Percentiles rank a stretch among this genome's conserved stretches.
Conservation (phyloP, 139 green algal genomes). For the Coelastrella sp. region DNA sequence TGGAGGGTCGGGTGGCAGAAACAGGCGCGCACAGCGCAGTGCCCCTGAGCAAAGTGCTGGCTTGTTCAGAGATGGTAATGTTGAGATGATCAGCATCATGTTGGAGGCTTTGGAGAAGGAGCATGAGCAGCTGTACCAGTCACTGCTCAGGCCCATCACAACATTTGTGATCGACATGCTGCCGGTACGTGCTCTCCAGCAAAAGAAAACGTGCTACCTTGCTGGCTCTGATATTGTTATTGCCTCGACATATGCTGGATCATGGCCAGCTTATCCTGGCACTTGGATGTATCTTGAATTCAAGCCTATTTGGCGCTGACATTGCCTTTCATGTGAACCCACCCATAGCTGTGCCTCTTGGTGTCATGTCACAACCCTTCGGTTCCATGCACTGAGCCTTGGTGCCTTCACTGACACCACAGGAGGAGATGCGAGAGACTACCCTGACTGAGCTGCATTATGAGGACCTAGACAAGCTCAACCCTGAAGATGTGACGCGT, state of each 20-base stretch:
- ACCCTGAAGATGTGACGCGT: conserved; percentile 65
- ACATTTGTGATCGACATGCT: conserved; percentile 77
- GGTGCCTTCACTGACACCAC: too few species aligned
- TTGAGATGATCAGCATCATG: conserved; percentile 82
- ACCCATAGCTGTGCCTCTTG: too few species aligned
- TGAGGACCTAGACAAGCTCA: conserved; percentile 86
- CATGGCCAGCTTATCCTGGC: too few species aligned
- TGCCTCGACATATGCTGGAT: too few species aligned
- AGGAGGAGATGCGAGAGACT: conserved; percentile 44
- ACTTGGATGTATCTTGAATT: too few species aligned
- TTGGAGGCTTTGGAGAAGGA: conserved; percentile 80
- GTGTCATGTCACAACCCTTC: too few species aligned
- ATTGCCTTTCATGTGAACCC: too few species aligned
- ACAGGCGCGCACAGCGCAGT: background rate
- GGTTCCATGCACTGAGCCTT: too few species aligned
- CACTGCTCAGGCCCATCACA: conserved; percentile 74
- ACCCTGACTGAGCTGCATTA: conserved; percentile 66
- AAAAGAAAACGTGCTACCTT: too few species aligned
- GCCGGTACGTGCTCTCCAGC: conserved; percentile 50
- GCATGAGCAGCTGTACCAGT: conserved; percentile 83
- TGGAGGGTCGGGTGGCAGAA: conserved; percentile 44
- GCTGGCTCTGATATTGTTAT: too few species aligned
- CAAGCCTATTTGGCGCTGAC: too few species aligned
- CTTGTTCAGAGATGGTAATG: conserved; percentile 70
- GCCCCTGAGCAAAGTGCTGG: conserved; percentile 32